phyloP scores from a whole-genome alignment of 1,284 basidiomycete genomes.

The Cutaneotrichosporon sp. region DNA sequence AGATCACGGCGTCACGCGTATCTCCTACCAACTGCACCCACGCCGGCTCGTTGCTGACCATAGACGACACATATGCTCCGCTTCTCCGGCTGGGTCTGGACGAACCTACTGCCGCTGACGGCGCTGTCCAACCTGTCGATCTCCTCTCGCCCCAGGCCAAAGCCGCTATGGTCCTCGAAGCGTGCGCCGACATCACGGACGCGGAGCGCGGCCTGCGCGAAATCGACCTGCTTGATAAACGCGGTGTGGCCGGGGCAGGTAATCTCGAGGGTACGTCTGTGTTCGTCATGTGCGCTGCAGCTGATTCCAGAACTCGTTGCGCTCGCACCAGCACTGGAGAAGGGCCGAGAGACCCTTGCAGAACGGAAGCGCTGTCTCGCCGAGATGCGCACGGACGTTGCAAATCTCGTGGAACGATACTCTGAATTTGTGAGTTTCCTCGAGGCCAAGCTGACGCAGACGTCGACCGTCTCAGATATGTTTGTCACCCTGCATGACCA shows the following conservation, averaged over 20 bases:
- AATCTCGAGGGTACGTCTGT: conserved; percentile 32
- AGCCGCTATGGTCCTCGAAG: conserved; percentile 35
- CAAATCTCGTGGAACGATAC: conserved; percentile 29
- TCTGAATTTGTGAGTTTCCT: conserved; percentile 30
- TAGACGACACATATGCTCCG: conserved; percentile 37
- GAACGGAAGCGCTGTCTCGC: conserved; percentile 17
- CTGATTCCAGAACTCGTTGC: conserved; percentile 28
- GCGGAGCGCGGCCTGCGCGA: conserved; percentile 40
- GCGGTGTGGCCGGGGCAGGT: conserved; percentile 36
- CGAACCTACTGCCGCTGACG: neutral
- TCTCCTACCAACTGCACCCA: no score
- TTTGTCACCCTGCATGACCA: conserved; percentile 40
- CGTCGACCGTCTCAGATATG: conserved; percentile 37
- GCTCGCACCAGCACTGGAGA: conserved; percentile 20
- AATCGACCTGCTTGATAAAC: conserved; percentile 29
- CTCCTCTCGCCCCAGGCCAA: conserved; percentile 29
- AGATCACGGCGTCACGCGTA: no score
- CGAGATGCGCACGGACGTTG: conserved; percentile 22
- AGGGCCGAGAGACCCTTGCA: conserved; percentile 10
- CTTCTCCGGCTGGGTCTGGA: conserved; percentile 16
- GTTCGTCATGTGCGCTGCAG: no score
- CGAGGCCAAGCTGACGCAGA: conserved; percentile 26
- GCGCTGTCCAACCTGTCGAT: conserved; percentile 12
- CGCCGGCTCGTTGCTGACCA: neutral
- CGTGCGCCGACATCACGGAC: conserved; percentile 31